These are phyloP conservation scores for Acacia acuminata DNA, from an alignment of 306 rosid genomes.

Conservation along the genomic window DNA sequence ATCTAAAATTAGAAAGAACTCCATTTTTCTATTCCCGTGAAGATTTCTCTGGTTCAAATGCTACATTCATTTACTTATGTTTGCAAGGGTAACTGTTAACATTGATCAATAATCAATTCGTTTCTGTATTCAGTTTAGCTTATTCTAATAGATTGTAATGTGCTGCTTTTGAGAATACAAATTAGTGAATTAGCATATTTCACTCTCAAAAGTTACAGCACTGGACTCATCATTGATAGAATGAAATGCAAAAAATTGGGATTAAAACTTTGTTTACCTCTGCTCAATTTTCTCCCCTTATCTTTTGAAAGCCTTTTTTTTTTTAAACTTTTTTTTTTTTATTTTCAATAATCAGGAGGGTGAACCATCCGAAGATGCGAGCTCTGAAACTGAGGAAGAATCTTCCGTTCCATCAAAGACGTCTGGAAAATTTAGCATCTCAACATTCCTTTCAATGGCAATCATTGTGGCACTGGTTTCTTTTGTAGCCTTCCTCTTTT, in stretches of 20 bases:
- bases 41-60: not conserved
- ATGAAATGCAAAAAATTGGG: not conserved
- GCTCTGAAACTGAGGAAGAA: conserved; percentile 28
- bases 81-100: not conserved
- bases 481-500: conserved; percentile 38
- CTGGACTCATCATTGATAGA: conserved; percentile 18
- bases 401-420: conserved; percentile 36
- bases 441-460: conserved; percentile 37
- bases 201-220: not conserved
- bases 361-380: conserved; percentile 49
- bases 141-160: not conserved
- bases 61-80: not conserved
- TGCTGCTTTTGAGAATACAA: not conserved
- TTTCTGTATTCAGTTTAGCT: not conserved
- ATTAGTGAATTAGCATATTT: not conserved
- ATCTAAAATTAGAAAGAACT: not conserved
- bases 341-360: conserved; percentile 51
- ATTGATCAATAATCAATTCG: not conserved
- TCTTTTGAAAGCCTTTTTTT: not conserved
- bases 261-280: not conserved
- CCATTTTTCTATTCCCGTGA: not conserved
- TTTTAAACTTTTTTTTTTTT: not conserved
- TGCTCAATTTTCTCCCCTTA: not conserved
- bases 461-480: conserved; percentile 44
- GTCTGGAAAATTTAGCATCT: conserved; percentile 38